Evolutionary conservation across 768 basidiomycete genomes (phyloP), one percentile per base, ranked within the genome.

Genomic region (Russula foetens): DNA sequence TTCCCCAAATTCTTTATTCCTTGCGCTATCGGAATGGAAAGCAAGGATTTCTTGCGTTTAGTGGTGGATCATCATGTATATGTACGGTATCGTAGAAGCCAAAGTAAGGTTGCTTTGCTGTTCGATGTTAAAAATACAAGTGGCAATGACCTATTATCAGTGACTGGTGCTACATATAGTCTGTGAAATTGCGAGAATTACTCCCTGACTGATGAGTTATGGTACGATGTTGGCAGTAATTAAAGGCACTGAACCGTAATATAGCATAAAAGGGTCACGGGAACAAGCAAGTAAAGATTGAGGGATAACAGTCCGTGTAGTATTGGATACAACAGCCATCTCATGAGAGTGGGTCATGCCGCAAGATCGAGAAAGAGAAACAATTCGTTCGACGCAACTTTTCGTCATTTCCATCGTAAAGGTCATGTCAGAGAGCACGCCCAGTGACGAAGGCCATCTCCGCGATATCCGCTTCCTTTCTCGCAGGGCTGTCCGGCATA

Each of bases 371-470:
- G 35, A 12, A 2, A 11, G 23, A 17, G 41, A 53, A 29, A 26
- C 29, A 31, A 6, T 14, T 46, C 41, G 38, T 38, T 19, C 19
- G 24, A 39, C 31, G 31, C 21, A 35, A 35, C 33, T n/a, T 15
- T 28, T 12, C 14, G 17, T 28, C 41, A 44, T 23, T 14, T 52
- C 21, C 44, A 7, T 24, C 39, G 39, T 24, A 11, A 26, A n/a
- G n/a, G n/a, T n/a, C n/a, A n/a, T n/a, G n/a, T 62, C 51, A 62
- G 26, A 62, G 48, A n/a, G 60, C 60, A 33, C 56, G 60, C 7
- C 60, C 60, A 17, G 60, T 46, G 19, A 44, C 45, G 15, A 58
- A 46, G 14, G 33, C 41, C 28, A 3, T 28, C 19, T 41, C 44
- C 12, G 33, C 35, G 6, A 24, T 23, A 17, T 41, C 56, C 9